Conservation (phyloP, 495 filamentous ascomycete genomes). For the Penicillium maclennaniae region DNA sequence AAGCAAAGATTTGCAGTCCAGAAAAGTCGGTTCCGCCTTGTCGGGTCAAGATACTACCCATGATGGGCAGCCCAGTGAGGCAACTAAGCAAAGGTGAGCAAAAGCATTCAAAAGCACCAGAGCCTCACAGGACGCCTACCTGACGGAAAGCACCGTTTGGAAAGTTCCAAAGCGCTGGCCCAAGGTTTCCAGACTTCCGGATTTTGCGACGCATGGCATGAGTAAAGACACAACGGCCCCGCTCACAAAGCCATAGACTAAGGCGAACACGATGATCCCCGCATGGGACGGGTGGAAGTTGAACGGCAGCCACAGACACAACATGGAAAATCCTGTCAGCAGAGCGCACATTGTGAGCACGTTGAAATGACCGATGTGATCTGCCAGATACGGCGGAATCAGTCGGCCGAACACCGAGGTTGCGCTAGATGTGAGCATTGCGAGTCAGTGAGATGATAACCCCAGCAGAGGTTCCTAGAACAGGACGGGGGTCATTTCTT, state of each 20-base stretch:
- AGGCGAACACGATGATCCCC: conserved; percentile 28
- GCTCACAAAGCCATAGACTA: conserved; percentile 36
- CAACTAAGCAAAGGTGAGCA: conserved; percentile 1
- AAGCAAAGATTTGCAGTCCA: conserved; percentile 4
- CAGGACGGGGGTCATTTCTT: too few species aligned
- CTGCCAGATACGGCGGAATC: background rate
- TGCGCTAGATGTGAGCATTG: background rate
- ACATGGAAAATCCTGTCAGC: background rate
- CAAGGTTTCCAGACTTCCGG: conserved; percentile 18
- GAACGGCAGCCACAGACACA: conserved; percentile 3
- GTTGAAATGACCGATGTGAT: conserved; percentile 1
- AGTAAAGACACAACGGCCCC: conserved; percentile 31
- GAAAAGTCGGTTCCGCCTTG: background rate
- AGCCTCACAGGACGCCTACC: background rate
- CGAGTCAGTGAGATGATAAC: too few species aligned
- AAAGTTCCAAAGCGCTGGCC: conserved; percentile 29
- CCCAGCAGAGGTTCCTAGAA: too few species aligned
- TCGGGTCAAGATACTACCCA: conserved; percentile 1
- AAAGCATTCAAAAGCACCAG: background rate
- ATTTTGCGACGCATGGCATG: conserved; percentile 34
- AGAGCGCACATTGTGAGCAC: background rate
- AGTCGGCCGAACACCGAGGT: background rate
- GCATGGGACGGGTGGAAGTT: conserved; percentile 19
- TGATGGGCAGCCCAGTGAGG: conserved; percentile 3
- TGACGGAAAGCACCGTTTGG: conserved; percentile 25